Evolutionary conservation across 306 rosid genomes (phyloP).

Genomic region (Senna siamea): DNA sequence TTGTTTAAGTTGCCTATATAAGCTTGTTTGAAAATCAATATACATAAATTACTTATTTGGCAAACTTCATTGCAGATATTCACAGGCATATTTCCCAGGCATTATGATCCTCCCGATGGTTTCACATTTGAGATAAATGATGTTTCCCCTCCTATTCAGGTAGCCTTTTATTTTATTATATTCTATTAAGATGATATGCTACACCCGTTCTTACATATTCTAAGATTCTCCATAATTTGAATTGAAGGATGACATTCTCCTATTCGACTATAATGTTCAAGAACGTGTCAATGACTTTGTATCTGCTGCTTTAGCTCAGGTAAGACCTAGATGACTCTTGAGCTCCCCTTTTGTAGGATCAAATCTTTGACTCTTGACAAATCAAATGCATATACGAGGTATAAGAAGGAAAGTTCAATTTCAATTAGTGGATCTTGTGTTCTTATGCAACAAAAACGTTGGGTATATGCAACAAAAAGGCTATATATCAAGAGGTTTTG

Average conservation of each 20-base stretch:
- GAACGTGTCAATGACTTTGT: slow-evolving; percentile 57
- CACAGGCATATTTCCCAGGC: slow-evolving; percentile 79
- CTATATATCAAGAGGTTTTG: too few species aligned
- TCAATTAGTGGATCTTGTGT: slow-evolving; percentile 8
- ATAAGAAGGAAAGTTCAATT: slow-evolving; percentile 13
- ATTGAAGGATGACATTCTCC: slow-evolving; percentile 57
- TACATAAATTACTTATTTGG: slow-evolving; percentile 22
- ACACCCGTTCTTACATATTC: slow-evolving; percentile 30
- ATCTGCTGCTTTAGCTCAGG: slow-evolving; percentile 64
- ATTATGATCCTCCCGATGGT: slow-evolving; percentile 92
- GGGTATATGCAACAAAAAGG: too few species aligned
- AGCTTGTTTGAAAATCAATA: not conserved
- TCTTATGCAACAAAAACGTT: too few species aligned
- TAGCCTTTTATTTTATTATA: slow-evolving; percentile 25
- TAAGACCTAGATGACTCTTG: slow-evolving; percentile 43
- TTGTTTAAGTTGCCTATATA: not conserved
- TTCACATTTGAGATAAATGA: slow-evolving; percentile 82
- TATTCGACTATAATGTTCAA: slow-evolving; percentile 60
- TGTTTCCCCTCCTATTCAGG: slow-evolving; percentile 73
- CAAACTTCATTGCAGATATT: slow-evolving; percentile 61
- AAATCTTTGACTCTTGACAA: slow-evolving; percentile 17
- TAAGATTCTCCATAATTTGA: slow-evolving; percentile 30
- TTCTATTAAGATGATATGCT: not conserved
- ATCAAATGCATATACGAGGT: slow-evolving; percentile 27
- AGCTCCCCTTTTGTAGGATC: slow-evolving; percentile 29